These are phyloP conservation scores for Cucurbita pepo DNA, from an alignment of 306 rosid species.

Conservation along the genomic window DNA sequence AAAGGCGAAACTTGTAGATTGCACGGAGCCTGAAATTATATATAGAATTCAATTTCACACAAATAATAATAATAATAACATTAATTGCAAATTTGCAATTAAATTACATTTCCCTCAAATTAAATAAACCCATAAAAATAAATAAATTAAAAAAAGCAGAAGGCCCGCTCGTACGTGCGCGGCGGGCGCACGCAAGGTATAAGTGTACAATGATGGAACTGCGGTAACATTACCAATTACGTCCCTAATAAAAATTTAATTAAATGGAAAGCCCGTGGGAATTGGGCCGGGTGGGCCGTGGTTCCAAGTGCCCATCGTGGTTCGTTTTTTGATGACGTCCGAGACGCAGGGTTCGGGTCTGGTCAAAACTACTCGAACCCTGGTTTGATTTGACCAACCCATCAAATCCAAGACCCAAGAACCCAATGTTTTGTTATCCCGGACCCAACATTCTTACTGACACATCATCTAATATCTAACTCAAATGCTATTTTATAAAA, in stretches of 20 bases:
- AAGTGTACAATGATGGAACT: slow-evolving; percentile 12
- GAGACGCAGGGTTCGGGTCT: background rate
- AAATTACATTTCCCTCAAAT: background rate
- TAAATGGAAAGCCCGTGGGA: background rate
- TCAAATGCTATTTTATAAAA: too few species aligned
- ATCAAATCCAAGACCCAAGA: too few species aligned
- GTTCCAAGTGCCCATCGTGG: background rate
- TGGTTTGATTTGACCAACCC: background rate
- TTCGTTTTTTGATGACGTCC: background rate
- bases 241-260: background rate
- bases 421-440: too few species aligned
- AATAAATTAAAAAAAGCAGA: background rate
- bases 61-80: slow-evolving; percentile 1
- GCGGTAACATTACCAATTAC: background rate
- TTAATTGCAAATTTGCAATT: background rate
- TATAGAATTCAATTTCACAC: slow-evolving; percentile 43
- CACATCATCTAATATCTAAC: too few species aligned
- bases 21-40: slow-evolving; percentile 45
- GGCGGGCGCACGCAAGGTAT: slow-evolving; percentile 11
- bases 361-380: background rate
- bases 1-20: slow-evolving; percentile 25
- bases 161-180: slow-evolving; percentile 4
- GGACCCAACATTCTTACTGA: too few species aligned
- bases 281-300: slow-evolving; percentile 1
- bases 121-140: background rate